These are phyloP conservation scores for Cotoneaster glaucophyllus DNA, from an alignment of 306 rosid genomes.

Conservation along the genomic window DNA sequence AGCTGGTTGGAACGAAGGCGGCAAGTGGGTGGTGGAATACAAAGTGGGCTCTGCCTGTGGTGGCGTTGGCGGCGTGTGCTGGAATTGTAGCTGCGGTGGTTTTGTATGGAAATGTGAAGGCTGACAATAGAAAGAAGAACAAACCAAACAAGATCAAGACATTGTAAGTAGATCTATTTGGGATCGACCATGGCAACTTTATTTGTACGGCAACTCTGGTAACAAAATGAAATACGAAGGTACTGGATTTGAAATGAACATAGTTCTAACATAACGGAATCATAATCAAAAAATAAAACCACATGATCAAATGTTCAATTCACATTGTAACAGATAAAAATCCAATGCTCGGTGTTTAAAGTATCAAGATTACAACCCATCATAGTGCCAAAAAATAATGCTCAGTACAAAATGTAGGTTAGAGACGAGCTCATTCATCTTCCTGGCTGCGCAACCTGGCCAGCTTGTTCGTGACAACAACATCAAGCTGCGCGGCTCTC, in stretches of 20 bases:
- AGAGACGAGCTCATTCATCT: slow-evolving; percentile 50
- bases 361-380: background rate
- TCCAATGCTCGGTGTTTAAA: background rate
- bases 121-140: no score
- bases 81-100: no score
- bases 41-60: no score
- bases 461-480: slow-evolving; percentile 79
- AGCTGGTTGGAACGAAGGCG: no score
- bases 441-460: slow-evolving; percentile 89
- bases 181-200: background rate
- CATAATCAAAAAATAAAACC: background rate
- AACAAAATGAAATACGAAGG: background rate
- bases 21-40: no score
- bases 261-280: background rate
- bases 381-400: background rate
- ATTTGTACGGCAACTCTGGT: no score
- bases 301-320: background rate
- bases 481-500: slow-evolving; percentile 84
- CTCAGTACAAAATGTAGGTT: background rate
- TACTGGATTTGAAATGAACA: background rate
- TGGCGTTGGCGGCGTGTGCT: no score
- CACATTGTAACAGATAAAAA: slow-evolving; percentile 33
- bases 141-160: no score
- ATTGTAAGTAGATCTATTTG: no score
- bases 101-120: no score